These are phyloP conservation scores for Alternaria arbusti DNA, from an alignment of 2,329 filamentous ascomycete genomes.

Conservation along the genomic window DNA sequence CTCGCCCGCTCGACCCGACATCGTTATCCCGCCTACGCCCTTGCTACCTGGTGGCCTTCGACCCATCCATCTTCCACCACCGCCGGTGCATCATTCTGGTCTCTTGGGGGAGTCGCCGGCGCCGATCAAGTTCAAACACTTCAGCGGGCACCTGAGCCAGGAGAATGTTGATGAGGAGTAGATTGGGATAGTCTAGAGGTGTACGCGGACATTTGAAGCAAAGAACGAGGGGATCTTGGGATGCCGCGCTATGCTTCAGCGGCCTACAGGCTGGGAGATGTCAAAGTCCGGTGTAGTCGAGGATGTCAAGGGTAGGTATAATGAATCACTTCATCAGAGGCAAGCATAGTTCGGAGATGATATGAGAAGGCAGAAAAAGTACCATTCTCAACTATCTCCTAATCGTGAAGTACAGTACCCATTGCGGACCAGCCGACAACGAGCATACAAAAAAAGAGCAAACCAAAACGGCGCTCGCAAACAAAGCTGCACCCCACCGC, in stretches of 20 bases:
- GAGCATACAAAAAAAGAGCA: background rate
- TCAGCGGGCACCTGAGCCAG: background rate
- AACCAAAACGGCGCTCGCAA: background rate
- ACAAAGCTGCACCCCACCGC: background rate
- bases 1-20: background rate
- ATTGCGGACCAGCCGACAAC: background rate
- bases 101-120: conserved; percentile 10
- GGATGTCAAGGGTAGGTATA: background rate
- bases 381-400: background rate
- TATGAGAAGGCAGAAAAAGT: background rate
- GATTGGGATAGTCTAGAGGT: background rate
- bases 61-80: background rate
- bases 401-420: background rate
- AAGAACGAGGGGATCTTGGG: background rate
- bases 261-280: background rate
- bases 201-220: background rate
- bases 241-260: background rate
- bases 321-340: background rate
- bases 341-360: background rate
- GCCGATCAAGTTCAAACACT: background rate
- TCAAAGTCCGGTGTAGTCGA: background rate
- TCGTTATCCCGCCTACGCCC: conserved; percentile 4
- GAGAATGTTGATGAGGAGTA: background rate
- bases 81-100: background rate
- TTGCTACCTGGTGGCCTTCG: conserved; percentile 1